A percentile compares a stretch with the other conserved stretches of the same genome.
Evolutionary conservation across 805 yeast species (phyloP).

Genomic region (Starmera dryadoides): DNA sequence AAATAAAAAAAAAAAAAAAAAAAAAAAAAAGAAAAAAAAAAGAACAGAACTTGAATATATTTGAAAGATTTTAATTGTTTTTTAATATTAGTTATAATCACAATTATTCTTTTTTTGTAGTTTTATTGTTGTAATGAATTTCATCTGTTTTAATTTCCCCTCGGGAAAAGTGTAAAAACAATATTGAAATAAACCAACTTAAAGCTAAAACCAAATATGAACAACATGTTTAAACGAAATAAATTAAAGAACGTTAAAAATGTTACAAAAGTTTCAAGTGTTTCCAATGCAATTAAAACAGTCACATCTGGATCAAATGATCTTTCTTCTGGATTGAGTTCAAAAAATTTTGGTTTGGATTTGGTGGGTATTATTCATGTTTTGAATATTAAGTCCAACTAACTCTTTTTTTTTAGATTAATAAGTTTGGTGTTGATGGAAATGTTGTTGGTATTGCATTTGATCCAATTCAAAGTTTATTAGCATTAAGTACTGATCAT

Average conservation of each 20-base stretch:
- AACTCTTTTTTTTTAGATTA: slow-evolving; percentile 6
- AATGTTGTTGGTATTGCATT: slow-evolving; percentile 60
- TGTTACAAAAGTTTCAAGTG: slow-evolving; percentile 10
- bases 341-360: slow-evolving; percentile 24
- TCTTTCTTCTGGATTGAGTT: slow-evolving; percentile 20
- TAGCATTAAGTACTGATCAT: slow-evolving; percentile 70
- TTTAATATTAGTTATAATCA: too few species aligned
- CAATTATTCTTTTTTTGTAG: too few species aligned
- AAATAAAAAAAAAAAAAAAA: too few species aligned
- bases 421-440: slow-evolving; percentile 55
- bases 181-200: too few species aligned
- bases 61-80: too few species aligned
- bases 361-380: slow-evolving; percentile 19
- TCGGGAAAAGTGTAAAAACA: too few species aligned
- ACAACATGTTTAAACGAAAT: slow-evolving; percentile 27
- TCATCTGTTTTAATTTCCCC: too few species aligned
- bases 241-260: slow-evolving; percentile 24
- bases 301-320: slow-evolving; percentile 21
- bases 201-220: not conserved
- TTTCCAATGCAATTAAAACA: slow-evolving; percentile 26
- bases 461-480: slow-evolving; percentile 83
- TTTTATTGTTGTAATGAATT: too few species aligned
- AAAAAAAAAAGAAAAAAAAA: too few species aligned
- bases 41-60: too few species aligned
- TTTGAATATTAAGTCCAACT: too few species aligned